phyloP scores from a whole-genome alignment of 1,284 basidiomycete species.

The Rhizopogon hawkerae region DNA sequence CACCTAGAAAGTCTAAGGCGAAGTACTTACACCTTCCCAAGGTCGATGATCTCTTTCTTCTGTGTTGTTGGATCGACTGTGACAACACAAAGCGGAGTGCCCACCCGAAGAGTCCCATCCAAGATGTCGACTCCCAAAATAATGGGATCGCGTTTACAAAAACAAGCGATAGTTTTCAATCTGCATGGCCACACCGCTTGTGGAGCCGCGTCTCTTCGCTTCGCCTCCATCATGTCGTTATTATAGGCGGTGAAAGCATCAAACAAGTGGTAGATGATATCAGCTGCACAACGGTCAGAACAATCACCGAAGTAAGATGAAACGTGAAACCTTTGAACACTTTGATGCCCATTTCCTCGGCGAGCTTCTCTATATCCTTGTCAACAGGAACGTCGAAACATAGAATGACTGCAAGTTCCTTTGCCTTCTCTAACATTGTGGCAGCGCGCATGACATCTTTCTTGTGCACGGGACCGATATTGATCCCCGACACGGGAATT shows the following conservation, averaged over 20 bases:
- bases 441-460: conserved; percentile 90
- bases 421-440: conserved; percentile 94
- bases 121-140: conserved; percentile 97
- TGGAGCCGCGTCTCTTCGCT: conserved; percentile 85
- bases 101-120: conserved; percentile 87
- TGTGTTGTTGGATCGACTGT: conserved; percentile 79
- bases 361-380: conserved; percentile 85
- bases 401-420: conserved; percentile 91
- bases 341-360: conserved; percentile 89
- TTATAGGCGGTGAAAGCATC: conserved; percentile 98
- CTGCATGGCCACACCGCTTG: conserved; percentile 97
- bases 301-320: conserved; percentile 5
- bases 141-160: conserved; percentile 96
- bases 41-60: conserved; percentile 84
- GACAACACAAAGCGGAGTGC: conserved; percentile 94
- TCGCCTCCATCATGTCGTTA: conserved; percentile 87
- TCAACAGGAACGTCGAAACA: conserved; percentile 96
- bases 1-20: conserved; percentile 1
- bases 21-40: conserved; percentile 84
- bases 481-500: conserved; percentile 96
- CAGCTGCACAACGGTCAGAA: conserved; percentile 43
- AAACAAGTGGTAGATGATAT: conserved; percentile 98
- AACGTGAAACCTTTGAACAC: conserved; percentile 75
- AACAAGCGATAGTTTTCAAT: conserved; percentile 86
- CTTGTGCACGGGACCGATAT: conserved; percentile 97